Evolutionary conservation across 140 eudicot genomes (phyloP).

Genomic region (Bidens hawaiensis): DNA sequence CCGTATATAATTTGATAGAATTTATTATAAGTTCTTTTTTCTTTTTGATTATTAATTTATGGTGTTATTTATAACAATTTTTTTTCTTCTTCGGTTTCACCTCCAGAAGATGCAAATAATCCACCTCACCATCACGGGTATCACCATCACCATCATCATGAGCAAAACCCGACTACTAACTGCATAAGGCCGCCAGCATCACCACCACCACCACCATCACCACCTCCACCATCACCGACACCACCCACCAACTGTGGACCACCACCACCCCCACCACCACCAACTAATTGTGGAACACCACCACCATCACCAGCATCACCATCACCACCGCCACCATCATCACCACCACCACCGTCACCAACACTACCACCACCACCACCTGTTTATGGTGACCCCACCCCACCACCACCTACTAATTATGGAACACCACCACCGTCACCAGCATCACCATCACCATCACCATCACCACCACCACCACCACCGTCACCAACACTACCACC

Average conservation of each 20-base stretch:
- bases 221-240: neutral
- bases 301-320: constrained; percentile 10
- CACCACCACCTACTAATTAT: constrained; percentile 41
- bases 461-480: neutral
- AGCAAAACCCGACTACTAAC: constrained; percentile 26
- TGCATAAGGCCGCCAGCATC: constrained; percentile 52
- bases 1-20: too few relatives aligned
- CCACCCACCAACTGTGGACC: too few relatives aligned
- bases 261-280: too few relatives aligned
- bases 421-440: constrained; percentile 53
- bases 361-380: constrained; percentile 23
- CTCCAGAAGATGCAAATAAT: neutral
- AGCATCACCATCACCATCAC: too few relatives aligned
- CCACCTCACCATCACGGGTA: too few relatives aligned
- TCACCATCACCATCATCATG: constrained; percentile 21
- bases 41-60: neutral
- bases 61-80: too few relatives aligned
- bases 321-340: neutral
- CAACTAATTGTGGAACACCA: neutral
- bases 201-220: too few relatives aligned
- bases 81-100: constrained; percentile 3
- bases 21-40: too few relatives aligned
- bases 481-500: constrained; percentile 7
- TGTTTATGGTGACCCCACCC: neutral
- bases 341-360: constrained; percentile 21